Evolutionary conservation across 2,329 filamentous ascomycete species (phyloP), one percentile per base, ranked within the genome.

Genomic region (Aspergillus udagawae): DNA sequence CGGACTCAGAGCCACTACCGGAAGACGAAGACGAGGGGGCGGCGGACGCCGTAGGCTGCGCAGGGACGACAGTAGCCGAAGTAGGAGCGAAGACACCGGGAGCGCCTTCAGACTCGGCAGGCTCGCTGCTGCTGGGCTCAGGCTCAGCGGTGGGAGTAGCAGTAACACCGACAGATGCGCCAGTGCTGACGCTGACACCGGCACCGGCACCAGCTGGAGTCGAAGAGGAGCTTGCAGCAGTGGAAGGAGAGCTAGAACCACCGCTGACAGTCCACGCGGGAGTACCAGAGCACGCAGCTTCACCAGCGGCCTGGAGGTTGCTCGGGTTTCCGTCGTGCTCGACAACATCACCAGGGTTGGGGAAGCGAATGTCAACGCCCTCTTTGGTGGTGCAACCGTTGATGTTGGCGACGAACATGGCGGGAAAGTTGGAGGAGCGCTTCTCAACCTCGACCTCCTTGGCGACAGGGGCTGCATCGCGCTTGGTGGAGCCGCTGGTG

Each of bases 401-500:
- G 58, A 92, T 77, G 75, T 94, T 95, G 65, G 89, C 87, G 0
- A 87, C 81, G 54, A 92, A 87, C 84, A 95, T 88, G 56, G 86
- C 79, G 0, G 91, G 91, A 12, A 95, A 86, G 0, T 76, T 72
- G 42, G 83, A 70, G 25, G 83, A 72, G 60, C 87, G 83, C 62
- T 83, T 83, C 1, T 79, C 73, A 55, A 84, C 44, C 3, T 65
- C 61, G 29, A 60, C 61, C 54, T 69, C 65, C 60, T 69, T 67
- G 45, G 65, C 56, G 3, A 68, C 69, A 6, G 51, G 48, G 17
- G 65, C 42, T 2, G 17, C 42, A 10, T 45, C 63, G 9, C 78
- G 71, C 69, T 85, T 83, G 53, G 74, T 70, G 1, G 77, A 73
- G 23, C 77, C 75, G 3, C 74, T 77, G 0, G 83, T 84, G 25